A percentile compares a stretch with the other conserved stretches of the same genome.
These are phyloP conservation scores for Suillus subaureus DNA, from an alignment of 768 basidiomycete species.

Conservation along the genomic window DNA sequence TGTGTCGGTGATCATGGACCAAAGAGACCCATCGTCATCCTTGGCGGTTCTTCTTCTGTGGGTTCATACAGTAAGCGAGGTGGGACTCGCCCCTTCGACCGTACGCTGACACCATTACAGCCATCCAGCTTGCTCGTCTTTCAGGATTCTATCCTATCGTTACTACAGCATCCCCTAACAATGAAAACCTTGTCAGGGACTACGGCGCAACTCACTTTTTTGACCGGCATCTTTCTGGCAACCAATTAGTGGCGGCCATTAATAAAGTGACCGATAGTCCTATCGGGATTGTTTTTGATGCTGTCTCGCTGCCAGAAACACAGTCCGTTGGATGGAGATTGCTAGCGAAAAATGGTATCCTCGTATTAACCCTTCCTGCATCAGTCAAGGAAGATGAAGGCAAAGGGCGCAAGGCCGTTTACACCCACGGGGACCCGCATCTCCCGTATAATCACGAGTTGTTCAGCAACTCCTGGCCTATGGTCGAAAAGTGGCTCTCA, in stretches of 20 bases:
- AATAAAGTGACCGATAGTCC: slow-evolving; percentile 31
- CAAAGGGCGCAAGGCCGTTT: slow-evolving; percentile 20
- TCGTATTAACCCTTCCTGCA: slow-evolving; percentile 30
- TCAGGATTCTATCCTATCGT: slow-evolving; percentile 46
- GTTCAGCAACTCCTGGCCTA: slow-evolving; percentile 20
- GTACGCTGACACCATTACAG: slow-evolving; percentile 19
- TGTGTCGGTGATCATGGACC: slow-evolving; percentile 39
- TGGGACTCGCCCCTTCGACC: slow-evolving; percentile 9
- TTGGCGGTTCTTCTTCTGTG: slow-evolving; percentile 51
- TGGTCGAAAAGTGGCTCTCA: slow-evolving; percentile 27
- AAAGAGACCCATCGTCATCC: slow-evolving; percentile 46
- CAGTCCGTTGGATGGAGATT: slow-evolving; percentile 35
- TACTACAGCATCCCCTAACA: slow-evolving; percentile 37
- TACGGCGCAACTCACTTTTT: slow-evolving; percentile 46
- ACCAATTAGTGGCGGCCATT: slow-evolving; percentile 20
- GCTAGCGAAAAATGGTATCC: slow-evolving; percentile 35
- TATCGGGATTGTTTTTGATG: slow-evolving; percentile 33
- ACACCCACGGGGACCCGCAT: slow-evolving; percentile 29
- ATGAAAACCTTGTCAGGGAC: slow-evolving; percentile 32
- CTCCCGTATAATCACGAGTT: slow-evolving; percentile 20
- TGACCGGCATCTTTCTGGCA: slow-evolving; percentile 29
- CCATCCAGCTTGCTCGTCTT: slow-evolving; percentile 41
- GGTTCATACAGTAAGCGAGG: slow-evolving; percentile 44
- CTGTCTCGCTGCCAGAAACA: slow-evolving; percentile 35
- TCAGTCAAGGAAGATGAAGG: slow-evolving; percentile 26